Percentiles rank a stretch among this genome's conserved stretches.
Evolutionary conservation across 2,329 filamentous ascomycete genomes (phyloP).

Genomic region (Didymella pinodella): DNA sequence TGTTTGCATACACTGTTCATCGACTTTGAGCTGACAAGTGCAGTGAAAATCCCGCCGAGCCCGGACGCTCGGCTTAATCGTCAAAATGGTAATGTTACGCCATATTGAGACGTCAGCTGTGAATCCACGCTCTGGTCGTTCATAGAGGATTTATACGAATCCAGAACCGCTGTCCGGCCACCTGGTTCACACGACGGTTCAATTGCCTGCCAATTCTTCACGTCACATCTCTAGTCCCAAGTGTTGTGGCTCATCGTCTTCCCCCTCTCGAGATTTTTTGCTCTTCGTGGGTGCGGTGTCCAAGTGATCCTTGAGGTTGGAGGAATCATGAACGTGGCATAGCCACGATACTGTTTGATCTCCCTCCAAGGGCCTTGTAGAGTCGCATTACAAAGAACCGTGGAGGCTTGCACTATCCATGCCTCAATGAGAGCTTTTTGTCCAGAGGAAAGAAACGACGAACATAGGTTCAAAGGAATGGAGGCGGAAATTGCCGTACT

Average conservation of each 20-base stretch:
- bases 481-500: not conserved
- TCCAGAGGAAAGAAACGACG: not conserved
- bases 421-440: not conserved
- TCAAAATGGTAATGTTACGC: no score
- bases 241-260: not conserved
- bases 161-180: not conserved
- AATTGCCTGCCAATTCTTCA: no score
- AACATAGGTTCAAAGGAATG: not conserved
- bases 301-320: not conserved
- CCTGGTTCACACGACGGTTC: no score
- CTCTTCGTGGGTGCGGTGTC: not conserved
- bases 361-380: not conserved
- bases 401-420: not conserved
- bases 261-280: not conserved
- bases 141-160: no score
- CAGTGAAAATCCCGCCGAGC: no score
- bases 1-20: no score
- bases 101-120: no score
- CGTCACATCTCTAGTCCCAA: not conserved
- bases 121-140: no score
- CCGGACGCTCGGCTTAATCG: no score
- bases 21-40: no score
- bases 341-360: no score
- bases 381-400: not conserved
- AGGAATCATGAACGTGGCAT: not conserved